These are phyloP conservation scores for Multifurca ochricompacta DNA, from an alignment of 768 basidiomycete species.

Conservation along the genomic window DNA sequence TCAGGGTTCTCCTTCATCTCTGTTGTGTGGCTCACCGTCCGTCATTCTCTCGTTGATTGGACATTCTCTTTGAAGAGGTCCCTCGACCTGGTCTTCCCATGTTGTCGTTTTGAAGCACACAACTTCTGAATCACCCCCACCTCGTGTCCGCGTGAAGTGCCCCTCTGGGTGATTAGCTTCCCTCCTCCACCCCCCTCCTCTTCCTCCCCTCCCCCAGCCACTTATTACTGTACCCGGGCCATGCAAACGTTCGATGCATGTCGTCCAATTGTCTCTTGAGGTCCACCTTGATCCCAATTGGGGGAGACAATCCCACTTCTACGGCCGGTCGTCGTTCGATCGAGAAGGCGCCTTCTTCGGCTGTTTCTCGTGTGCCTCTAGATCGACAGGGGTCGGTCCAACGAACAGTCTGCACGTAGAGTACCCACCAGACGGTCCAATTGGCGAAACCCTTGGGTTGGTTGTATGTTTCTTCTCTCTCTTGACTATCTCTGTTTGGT, in stretches of 20 bases:
- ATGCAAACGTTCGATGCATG: slow-evolving; percentile 7
- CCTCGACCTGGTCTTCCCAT: background rate
- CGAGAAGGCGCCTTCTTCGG: slow-evolving; percentile 6
- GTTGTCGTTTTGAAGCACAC: background rate
- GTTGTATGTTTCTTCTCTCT: slow-evolving; percentile 3
- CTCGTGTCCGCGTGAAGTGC: slow-evolving; percentile 13
- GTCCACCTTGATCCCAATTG: background rate
- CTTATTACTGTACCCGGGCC: slow-evolving; percentile 3
- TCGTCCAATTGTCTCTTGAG: background rate
- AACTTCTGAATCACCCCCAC: slow-evolving; percentile 3
- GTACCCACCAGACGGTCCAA: background rate
- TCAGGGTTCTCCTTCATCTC: background rate
- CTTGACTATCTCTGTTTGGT: background rate
- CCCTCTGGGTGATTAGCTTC: slow-evolving; percentile 3
- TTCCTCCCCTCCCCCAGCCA: too few species aligned
- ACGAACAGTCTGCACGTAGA: background rate
- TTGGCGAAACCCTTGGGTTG: background rate
- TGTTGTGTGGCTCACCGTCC: background rate
- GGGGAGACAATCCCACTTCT: background rate
- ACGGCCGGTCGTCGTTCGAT: background rate
- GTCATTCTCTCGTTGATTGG: background rate
- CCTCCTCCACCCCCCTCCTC: too few species aligned
- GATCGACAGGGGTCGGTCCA: background rate
- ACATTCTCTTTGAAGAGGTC: background rate
- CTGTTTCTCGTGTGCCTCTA: background rate